Base-by-base conservation (phyloP, 2,329 filamentous ascomycete species). In the Aspergillus thermomutatus region DNA sequence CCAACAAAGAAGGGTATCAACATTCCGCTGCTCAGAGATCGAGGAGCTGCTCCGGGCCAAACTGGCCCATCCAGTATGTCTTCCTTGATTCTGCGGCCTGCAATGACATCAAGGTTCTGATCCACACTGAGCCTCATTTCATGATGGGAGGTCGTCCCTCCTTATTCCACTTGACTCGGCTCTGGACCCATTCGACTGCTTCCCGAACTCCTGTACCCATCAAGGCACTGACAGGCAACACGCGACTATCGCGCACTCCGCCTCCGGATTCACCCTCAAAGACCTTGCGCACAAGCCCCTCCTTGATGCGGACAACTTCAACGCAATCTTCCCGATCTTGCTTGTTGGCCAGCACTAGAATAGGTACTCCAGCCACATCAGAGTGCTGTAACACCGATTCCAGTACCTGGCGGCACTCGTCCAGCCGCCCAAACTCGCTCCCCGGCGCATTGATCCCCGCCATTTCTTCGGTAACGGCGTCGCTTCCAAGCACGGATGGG, bases 271-370 rank as follows among this genome's bases (percentile, higher is more conserved):
- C 91, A 21, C 94, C 91, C 79, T 97, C 92, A 79, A 96, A 94
- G 23, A 99, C 92, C 78, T 90, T 92, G 76, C 96, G 89, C 52
- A 99, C 92, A 54, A 97, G 81, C 0, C 93, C 94, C 74, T 99
- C 94, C 77, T 99, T 99, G 71, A 99, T 97, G 63, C 92, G 82
- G 58, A 97, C 93, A 2, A 97, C 94, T 81, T 99, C 94, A 52
- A 97, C 90, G 66, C 93, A 97, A 75, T 97, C 94, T 76, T 99
- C 94, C 1, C 93, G 81, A 73, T 99, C 94, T 78, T 99, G 94
- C 77, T 99, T 99, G 73, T 99, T 99, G 59, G 94, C 94, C 63
- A 99, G 78, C 50, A 99, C 90, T 55, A 99, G 78, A 54, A 99
- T 82, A 23, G 94, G 94, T 60, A 99, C 92, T 11, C 94, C 93